Percentiles rank a stretch among this genome's conserved stretches.
Evolutionary conservation across 495 filamentous ascomycete species (phyloP).

Genomic region (Hypoxylon cercidicola): DNA sequence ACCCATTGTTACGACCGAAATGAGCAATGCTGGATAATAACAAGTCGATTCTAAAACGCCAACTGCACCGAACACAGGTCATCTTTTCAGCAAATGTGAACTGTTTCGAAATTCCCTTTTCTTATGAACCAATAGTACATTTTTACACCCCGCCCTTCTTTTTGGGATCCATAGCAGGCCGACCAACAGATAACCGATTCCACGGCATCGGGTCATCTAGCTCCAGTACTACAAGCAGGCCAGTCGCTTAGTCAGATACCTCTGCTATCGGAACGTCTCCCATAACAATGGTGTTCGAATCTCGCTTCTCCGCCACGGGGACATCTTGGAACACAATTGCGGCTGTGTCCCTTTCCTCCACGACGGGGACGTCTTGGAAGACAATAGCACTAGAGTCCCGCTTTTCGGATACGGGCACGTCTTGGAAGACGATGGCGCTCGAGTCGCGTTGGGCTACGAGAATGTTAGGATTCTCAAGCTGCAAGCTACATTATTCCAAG

Average conservation of each 20-base stretch:
- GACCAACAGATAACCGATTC: neutral
- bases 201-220: neutral
- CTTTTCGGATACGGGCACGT: neutral
- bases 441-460: neutral
- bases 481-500: neutral
- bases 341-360: neutral
- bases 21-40: conserved; percentile 2
- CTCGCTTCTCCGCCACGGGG: neutral
- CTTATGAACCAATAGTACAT: neutral
- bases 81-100: neutral
- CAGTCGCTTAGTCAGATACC: conserved; percentile 2
- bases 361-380: conserved; percentile 4
- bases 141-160: neutral
- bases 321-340: neutral
- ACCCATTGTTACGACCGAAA: neutral
- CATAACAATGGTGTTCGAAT: too few species aligned
- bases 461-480: neutral
- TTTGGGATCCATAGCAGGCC: neutral
- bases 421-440: conserved; percentile 2
- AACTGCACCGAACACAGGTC: neutral
- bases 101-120: neutral
- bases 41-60: neutral
- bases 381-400: neutral
- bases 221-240: neutral
- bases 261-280: neutral